phyloP scores from a whole-genome alignment of 352 stramenopile species.

The Phytophthora foliorum region DNA sequence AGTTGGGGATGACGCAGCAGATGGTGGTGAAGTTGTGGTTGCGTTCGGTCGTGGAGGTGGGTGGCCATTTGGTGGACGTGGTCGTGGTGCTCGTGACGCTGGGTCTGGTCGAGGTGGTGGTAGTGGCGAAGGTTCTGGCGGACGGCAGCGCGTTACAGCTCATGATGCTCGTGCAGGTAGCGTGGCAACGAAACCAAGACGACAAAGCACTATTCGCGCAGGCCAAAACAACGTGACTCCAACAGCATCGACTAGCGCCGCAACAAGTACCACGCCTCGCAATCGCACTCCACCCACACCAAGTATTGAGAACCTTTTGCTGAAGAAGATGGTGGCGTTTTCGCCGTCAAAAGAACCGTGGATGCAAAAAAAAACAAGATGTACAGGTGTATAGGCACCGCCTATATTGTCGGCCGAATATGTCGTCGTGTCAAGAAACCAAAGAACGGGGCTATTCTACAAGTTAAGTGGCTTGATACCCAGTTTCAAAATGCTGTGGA shows the following conservation, averaged over 20 bases:
- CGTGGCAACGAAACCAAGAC: neutral
- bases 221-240: neutral
- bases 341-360: conserved; percentile 13
- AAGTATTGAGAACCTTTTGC: neutral
- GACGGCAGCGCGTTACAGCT: neutral
- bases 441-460: neutral
- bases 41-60: neutral
- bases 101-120: neutral
- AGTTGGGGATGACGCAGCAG: neutral
- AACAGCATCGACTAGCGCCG: neutral
- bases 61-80: neutral
- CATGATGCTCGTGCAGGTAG: neutral
- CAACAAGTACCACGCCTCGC: neutral
- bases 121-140: neutral
- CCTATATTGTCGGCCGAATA: conserved; percentile 8
- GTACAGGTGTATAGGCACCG: conserved; percentile 17
- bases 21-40: neutral
- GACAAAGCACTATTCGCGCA: neutral
- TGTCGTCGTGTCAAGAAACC: conserved; percentile 10
- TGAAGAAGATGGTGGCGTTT: conserved; percentile 12
- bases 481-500: conserved; percentile 20
- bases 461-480: conserved; percentile 5
- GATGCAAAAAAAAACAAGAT: conserved; percentile 19
- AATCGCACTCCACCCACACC: neutral
- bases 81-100: neutral